phyloP scores from a whole-genome alignment of 306 rosid species.

The Castanea sativa region DNA sequence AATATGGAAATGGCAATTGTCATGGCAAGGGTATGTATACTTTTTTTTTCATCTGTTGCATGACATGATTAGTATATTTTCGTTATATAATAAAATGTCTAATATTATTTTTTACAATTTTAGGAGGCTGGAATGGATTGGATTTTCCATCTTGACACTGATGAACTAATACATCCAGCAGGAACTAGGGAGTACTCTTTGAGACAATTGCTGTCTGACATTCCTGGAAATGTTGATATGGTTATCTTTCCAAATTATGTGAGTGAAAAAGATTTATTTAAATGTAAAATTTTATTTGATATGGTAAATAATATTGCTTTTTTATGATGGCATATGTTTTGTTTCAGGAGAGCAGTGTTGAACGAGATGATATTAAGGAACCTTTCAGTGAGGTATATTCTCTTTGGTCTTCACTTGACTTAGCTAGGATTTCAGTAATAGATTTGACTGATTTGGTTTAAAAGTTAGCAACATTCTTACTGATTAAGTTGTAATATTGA shows the following conservation, averaged over 20 bases:
- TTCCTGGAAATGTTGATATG: slow-evolving; percentile 85
- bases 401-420: not conserved
- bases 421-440: not conserved
- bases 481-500: not conserved
- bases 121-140: slow-evolving; percentile 93
- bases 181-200: slow-evolving; percentile 79
- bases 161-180: slow-evolving; percentile 74
- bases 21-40: slow-evolving; percentile 82
- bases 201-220: slow-evolving; percentile 77
- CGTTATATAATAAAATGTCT: slow-evolving; percentile 6
- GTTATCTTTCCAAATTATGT: slow-evolving; percentile 96
- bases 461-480: not conserved
- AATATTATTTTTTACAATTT: slow-evolving; percentile 11
- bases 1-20: slow-evolving; percentile 99
- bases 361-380: slow-evolving; percentile 80
- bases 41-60: slow-evolving; percentile 21
- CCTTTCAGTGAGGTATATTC: slow-evolving; percentile 90
- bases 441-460: not conserved
- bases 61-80: not conserved
- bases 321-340: slow-evolving; percentile 26
- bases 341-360: slow-evolving; percentile 91
- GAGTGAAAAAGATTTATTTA: slow-evolving; percentile 37
- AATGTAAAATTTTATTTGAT: slow-evolving; percentile 1
- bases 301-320: not conserved
- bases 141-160: slow-evolving; percentile 97